Conservation (phyloP, 169 alveolate genomes). For the Theileria luwenshuni region DNA sequence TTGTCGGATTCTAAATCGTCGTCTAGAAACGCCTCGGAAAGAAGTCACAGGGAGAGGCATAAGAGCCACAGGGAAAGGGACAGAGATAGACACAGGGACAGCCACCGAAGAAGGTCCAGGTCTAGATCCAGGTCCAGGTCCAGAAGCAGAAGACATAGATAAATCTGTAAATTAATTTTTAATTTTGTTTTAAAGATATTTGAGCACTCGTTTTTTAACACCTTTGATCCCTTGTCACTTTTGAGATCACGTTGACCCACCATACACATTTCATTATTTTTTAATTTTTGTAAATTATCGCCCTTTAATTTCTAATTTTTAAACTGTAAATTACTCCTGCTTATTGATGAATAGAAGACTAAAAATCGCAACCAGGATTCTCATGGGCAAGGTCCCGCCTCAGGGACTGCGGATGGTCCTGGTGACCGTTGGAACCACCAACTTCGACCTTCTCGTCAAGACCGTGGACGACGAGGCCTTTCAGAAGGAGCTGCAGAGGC, state of each 20-base stretch:
- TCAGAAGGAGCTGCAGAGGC: slow-evolving; percentile 38
- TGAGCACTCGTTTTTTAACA: neutral
- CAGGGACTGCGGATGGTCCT: slow-evolving; percentile 24
- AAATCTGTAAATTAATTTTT: slow-evolving; percentile 5
- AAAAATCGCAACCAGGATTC: neutral
- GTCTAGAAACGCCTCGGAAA: slow-evolving; percentile 9
- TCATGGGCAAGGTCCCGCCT: neutral
- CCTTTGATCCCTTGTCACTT: neutral
- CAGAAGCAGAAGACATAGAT: slow-evolving; percentile 24
- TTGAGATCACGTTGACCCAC: neutral
- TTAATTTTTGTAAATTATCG: neutral
- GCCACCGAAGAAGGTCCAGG: slow-evolving; percentile 27
- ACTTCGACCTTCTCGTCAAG: slow-evolving; percentile 46
- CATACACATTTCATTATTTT: slow-evolving; percentile 4
- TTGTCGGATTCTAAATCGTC: slow-evolving; percentile 8
- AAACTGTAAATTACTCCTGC: neutral
- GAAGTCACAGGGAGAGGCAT: slow-evolving; percentile 4
- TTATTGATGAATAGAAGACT: neutral
- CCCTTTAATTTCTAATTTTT: neutral
- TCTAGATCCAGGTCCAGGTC: slow-evolving; percentile 12
- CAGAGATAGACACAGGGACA: slow-evolving; percentile 32
- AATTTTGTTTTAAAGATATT: neutral
- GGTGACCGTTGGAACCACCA: slow-evolving; percentile 66
- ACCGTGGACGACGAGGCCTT: slow-evolving; percentile 37
- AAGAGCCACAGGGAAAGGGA: slow-evolving; percentile 1